Evolutionary conservation across 106 monocot genomes (phyloP), one percentile per base, ranked within the genome.

Genomic region (Narthecium ossifragum): DNA sequence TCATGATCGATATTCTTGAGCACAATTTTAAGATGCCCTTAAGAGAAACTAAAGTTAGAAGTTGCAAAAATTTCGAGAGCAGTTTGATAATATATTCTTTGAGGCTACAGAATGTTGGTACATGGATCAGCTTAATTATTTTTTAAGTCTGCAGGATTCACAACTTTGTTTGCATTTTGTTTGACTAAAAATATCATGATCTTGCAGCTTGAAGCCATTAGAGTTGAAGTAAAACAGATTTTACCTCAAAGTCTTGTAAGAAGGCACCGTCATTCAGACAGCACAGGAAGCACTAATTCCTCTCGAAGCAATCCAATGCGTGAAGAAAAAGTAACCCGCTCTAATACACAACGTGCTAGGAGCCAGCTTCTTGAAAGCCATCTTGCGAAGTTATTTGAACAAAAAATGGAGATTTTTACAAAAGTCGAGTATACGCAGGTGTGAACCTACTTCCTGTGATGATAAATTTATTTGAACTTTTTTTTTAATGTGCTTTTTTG

Each of bases 371-470:
- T 96, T 15, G 94, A 96, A 74, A 96, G 75, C 46, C 94, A 96
- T 63, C 89, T 96, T 41, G 94, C 94, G 6, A 96, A 90, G 70
- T 74, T 96, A 61, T 96, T 96, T 55, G 94, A 96, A 83, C 94
- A 96, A 64, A 96, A 96, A 68, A 78, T 96, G 85, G 94, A 96
- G 50, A 96, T 96, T 53, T 90, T 96, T 65, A 96, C 94, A 45
- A 96, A 96, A 90, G 74, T 96, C 59, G 86, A 96, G 75, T 80
- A 78, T 62, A 90, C 90, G 65, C 83, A 96, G 73, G 94, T 86
- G 53, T 60, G 50, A 29, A 10, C 31, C 26, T 31, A n/a, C n/a
- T n/a, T n/a, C n/a, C n/a, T n/a, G n/a, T n/a, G n/a, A n/a, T n/a
- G n/a, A n/a, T n/a, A n/a, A n/a, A n/a, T n/a, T n/a, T n/a, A n/a